Evolutionary conservation across 768 basidiomycete genomes (phyloP), one percentile per base, ranked within the genome.

Genomic region (Agaricus blazei): DNA sequence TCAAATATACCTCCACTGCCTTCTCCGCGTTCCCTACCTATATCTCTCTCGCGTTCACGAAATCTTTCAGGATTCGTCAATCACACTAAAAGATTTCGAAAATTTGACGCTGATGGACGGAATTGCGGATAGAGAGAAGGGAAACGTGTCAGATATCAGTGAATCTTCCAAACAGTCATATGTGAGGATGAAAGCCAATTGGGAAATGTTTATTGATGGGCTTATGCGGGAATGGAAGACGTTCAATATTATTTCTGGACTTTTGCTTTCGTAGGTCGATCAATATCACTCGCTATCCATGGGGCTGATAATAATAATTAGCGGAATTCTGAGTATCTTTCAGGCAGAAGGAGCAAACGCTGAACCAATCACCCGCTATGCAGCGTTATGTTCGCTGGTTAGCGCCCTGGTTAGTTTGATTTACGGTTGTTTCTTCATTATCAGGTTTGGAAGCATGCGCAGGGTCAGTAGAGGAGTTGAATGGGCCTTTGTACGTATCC

Each of bases 41-140:
- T 88, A 88, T 63, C 85, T 85, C 65, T 78, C 81, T 4, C 76
- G 87, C 1, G 85, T 88, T 6, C 75, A 81, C 3, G 73, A 79
- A 28, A 75, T 87, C 31, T 87, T 86, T 51, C 79, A 82, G 58
- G 83, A 84, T 47, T 84, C 84, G 2, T 76, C 85, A 36, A 64
- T 86, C 40, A 83, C 77, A 46, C 71, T 77, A 59, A 77, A 78
- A 9, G 84, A 88, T 54, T 72, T 88, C 34, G 69, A 76, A 46
- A 62, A 68, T 46, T 75, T 79, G 75, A 68, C 67, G 0, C 68
- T 77, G 51, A 65, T 63, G 37, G 62, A 58, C 47, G 62, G 60
- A 0, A 58, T 55, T 29, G 62, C 37, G 11, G 8, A 7, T 51
- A 7, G 31, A 24, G 48, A n/a, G 45, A 46, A 42, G 49, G 26